Percentiles rank a stretch among this genome's conserved stretches.
Evolutionary conservation across 2,329 filamentous ascomycete species (phyloP).

Genomic region (Penicillium hesseltinei): DNA sequence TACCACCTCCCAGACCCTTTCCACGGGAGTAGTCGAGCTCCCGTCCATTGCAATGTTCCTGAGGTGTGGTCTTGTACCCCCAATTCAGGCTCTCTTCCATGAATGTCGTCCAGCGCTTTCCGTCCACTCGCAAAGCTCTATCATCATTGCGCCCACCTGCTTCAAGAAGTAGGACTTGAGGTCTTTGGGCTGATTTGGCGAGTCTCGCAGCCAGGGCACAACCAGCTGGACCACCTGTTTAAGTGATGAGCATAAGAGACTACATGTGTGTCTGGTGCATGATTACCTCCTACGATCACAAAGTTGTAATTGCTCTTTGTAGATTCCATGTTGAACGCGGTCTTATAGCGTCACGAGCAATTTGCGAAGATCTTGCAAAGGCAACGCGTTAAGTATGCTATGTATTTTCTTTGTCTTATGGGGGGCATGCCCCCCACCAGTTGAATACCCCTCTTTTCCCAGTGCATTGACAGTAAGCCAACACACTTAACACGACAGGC

Average conservation of each 20-base stretch:
- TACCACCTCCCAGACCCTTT: conserved; percentile 52
- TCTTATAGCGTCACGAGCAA: neutral
- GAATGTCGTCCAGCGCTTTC: conserved; percentile 57
- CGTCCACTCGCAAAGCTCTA: conserved; percentile 49
- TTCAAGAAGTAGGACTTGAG: conserved; percentile 60
- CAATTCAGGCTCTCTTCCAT: conserved; percentile 51
- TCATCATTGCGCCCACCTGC: conserved; percentile 55
- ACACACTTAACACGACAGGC: neutral
- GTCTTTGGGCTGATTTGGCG: conserved; percentile 47
- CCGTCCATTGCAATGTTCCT: conserved; percentile 45
- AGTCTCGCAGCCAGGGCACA: conserved; percentile 56
- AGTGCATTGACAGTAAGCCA: neutral
- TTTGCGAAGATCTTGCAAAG: too few relatives aligned
- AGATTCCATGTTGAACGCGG: conserved; percentile 1
- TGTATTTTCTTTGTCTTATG: neutral
- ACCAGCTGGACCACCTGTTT: conserved; percentile 59
- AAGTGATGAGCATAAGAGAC: neutral
- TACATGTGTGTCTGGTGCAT: neutral
- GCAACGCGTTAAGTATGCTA: too few relatives aligned
- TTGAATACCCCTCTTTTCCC: neutral
- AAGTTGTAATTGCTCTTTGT: conserved; percentile 12
- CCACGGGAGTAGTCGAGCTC: conserved; percentile 53
- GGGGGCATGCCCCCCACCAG: neutral
- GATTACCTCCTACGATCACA: conserved; percentile 21
- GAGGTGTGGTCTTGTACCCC: conserved; percentile 52